phyloP scores from a whole-genome alignment of 371 early-diverging fungal species.

The Mucor circinelloides region DNA sequence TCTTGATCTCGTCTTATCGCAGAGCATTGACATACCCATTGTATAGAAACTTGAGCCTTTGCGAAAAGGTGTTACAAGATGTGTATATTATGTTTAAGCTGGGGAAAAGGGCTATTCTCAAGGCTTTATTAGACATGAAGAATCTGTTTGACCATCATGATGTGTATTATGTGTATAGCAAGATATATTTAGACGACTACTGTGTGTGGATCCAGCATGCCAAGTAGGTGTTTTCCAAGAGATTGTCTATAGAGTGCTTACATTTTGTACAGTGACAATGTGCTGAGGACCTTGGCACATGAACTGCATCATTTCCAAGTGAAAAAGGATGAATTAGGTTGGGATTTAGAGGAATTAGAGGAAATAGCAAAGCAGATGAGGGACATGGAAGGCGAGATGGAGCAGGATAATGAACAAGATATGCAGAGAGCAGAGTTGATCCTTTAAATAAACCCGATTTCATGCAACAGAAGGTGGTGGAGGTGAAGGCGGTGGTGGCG shows the following conservation, averaged over 20 bases:
- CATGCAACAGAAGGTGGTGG: background rate
- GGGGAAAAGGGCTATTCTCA: constrained; percentile 81
- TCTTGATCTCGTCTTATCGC: constrained; percentile 66
- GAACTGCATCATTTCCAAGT: constrained; percentile 77
- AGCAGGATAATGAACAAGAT: constrained; percentile 10
- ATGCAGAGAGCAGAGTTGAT: constrained; percentile 16
- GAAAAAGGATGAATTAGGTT: constrained; percentile 68
- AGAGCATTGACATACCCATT: constrained; percentile 87
- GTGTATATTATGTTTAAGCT: constrained; percentile 81
- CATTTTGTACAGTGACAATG: constrained; percentile 57
- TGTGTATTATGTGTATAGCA: constrained; percentile 81
- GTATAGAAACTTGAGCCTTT: constrained; percentile 77
- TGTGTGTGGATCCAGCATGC: constrained; percentile 94
- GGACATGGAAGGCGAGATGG: constrained; percentile 11
- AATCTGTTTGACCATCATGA: constrained; percentile 85
- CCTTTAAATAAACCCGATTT: background rate
- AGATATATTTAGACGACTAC: constrained; percentile 92
- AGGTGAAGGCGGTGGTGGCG: background rate
- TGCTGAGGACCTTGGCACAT: constrained; percentile 73
- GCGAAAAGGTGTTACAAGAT: constrained; percentile 75
- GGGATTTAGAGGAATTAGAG: constrained; percentile 78
- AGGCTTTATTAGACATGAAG: constrained; percentile 78
- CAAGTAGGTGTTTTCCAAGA: constrained; percentile 34
- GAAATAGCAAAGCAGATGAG: constrained; percentile 29
- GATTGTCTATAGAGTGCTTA: background rate